Conservation (phyloP, 495 filamentous ascomycete species). For the Rhypophila decipiens region DNA sequence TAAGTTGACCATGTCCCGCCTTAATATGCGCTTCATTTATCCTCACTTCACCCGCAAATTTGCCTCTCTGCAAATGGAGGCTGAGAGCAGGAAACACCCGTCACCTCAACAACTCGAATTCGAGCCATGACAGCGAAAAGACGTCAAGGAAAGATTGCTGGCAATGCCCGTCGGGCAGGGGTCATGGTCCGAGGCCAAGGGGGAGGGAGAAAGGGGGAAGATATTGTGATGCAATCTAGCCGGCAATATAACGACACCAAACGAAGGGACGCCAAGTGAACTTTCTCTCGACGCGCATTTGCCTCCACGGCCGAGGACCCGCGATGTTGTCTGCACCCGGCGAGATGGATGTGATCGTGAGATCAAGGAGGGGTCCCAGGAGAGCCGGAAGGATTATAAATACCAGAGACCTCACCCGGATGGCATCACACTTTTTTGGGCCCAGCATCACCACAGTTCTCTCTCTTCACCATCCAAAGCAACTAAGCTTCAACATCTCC, state of each 20-base stretch:
- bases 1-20: conserved; percentile 28
- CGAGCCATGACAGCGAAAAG: conserved; percentile 7
- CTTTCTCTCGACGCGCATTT: conserved; percentile 12
- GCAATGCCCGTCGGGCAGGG: conserved; percentile 8
- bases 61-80: conserved; percentile 22
- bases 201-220: conserved; percentile 2
- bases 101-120: conserved; percentile 6
- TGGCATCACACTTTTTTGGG: conserved; percentile 20
- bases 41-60: conserved; percentile 47
- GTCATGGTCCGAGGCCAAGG: conserved; percentile 7
- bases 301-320: conserved; percentile 19
- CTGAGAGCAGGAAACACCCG: conserved; percentile 10
- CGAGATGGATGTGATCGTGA: conserved; percentile 8
- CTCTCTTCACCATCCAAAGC: conserved; percentile 12
- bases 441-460: conserved; percentile 16
- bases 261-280: conserved; percentile 16
- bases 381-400: conserved; percentile 26
- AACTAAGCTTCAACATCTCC: conserved; percentile 3
- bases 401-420: conserved; percentile 19
- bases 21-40: conserved; percentile 47
- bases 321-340: conserved; percentile 6
- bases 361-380: neutral
- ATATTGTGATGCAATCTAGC: conserved; percentile 14
- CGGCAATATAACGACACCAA: conserved; percentile 24
- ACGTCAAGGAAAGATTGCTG: conserved; percentile 6